These are phyloP conservation scores for Ettlia oleoabundans DNA, from an alignment of 139 green algal genomes.

Conservation along the genomic window DNA sequence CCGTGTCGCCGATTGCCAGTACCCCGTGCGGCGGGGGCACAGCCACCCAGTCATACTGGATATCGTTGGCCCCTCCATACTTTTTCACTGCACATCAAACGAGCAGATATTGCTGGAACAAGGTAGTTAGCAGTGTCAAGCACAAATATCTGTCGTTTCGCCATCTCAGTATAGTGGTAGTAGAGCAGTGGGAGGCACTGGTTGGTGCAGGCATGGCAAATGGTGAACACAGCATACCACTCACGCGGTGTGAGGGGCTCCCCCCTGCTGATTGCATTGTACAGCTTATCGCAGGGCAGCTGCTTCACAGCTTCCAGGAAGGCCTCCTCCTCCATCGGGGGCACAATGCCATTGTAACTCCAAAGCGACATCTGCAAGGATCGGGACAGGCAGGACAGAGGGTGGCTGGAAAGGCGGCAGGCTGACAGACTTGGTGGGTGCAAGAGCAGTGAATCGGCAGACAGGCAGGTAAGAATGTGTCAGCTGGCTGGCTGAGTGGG, in stretches of 20 bases:
- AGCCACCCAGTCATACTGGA: background rate
- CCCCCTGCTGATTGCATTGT: background rate
- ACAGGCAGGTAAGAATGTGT: too few relatives aligned
- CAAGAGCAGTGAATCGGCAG: background rate
- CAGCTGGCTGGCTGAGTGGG: too few relatives aligned
- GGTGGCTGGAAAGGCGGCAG: background rate
- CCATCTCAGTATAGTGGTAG: too few relatives aligned
- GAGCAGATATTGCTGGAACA: too few relatives aligned
- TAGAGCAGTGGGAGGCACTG: too few relatives aligned
- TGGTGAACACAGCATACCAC: background rate
- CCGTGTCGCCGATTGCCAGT: slow-evolving; percentile 1
- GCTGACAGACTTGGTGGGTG: background rate
- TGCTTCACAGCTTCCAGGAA: background rate
- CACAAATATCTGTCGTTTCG: too few relatives aligned
- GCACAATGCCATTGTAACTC: background rate
- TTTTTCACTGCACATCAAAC: background rate
- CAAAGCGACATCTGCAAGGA: background rate
- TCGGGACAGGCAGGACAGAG: background rate
- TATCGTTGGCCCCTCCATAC: background rate
- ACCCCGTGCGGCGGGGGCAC: background rate
- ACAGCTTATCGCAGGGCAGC: background rate
- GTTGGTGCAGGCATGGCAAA: too few relatives aligned
- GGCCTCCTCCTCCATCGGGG: background rate
- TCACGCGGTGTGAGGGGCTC: background rate
- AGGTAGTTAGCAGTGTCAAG: background rate